Base-by-base conservation (phyloP, 441 rosid genomes). In the Francoa sonchifolia region DNA sequence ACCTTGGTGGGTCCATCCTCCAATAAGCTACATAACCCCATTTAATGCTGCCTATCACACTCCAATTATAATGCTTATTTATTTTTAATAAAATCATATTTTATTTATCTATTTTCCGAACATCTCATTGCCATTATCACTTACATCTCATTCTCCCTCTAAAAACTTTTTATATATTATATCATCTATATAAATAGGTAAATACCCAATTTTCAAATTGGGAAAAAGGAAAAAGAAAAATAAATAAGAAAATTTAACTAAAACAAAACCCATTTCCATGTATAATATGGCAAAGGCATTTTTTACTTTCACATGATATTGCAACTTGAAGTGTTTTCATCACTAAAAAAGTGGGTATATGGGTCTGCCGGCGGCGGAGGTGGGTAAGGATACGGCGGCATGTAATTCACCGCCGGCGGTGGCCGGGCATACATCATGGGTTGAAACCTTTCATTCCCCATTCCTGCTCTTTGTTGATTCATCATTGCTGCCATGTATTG, bases 401-500 rank as follows among this genome's bases (percentile, higher is more conserved):
- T 80, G 61, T 82, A 90, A 7, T 59, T 70, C 0, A 61, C 58
- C 0, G 81, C 67, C 0, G 83, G 77, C 2, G 69, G 59, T 4
- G 76, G 90, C 48, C 81, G 48, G 0, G 83, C 76, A 43, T 85
- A 82, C 96, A 85, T 89, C 94, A 74, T 71, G 0, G 92, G 94
- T 13, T 72, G 94, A 51, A 59, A 85, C 90, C 78, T 86, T 1
- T 74, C 90, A 8, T 71, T 71, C 15, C 84, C 89, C 22, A 72
- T 44, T 46, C 62, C 62, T 35, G 70, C 71, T 37, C 33, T 44
- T 20, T 81, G 97, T 15, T 81, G 87, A 26, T 72, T 72, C 95
- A 89, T 82, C 97, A 89, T 75, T 95, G 84, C 84, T 23, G 63
- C 76, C 92, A 89, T 67, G 23, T 84, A 76, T 21, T 67, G 95